A percentile compares a stretch with the other conserved stretches of the same genome.
phyloP scores from a whole-genome alignment of 2,329 filamentous ascomycete species.

The Penicillium sp. region DNA sequence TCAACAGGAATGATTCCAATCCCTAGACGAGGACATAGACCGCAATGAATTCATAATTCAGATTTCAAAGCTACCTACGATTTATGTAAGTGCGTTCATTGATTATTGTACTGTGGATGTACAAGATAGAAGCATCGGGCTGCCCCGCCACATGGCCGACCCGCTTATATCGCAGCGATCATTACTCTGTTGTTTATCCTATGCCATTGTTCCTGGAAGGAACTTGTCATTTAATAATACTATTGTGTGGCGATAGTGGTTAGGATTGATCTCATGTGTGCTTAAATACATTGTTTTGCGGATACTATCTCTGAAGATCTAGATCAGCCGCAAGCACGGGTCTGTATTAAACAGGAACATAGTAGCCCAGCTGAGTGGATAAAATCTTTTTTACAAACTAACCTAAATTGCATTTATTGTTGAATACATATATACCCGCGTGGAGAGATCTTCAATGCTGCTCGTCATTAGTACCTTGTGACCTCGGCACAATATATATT shows the following conservation, averaged over 20 bases:
- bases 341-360: too few relatives aligned
- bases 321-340: not conserved
- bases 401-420: not conserved
- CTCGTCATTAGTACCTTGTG: not conserved
- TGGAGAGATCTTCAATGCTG: not conserved
- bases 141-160: not conserved
- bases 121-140: not conserved
- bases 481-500: not conserved
- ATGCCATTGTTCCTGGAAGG: not conserved
- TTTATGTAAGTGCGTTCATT: not conserved
- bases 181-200: not conserved
- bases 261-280: not conserved
- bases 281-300: not conserved
- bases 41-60: not conserved
- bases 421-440: not conserved
- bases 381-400: not conserved
- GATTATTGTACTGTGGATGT: not conserved
- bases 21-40: not conserved
- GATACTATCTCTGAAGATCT: not conserved
- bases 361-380: not conserved
- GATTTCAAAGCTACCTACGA: too few relatives aligned
- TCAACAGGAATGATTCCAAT: not conserved
- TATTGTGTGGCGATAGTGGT: not conserved
- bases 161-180: not conserved
- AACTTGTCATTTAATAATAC: not conserved